Evolutionary conservation across 1,139 yeast species (phyloP), one percentile per base, ranked within the genome.

Genomic region (Geotrichum candidum): DNA sequence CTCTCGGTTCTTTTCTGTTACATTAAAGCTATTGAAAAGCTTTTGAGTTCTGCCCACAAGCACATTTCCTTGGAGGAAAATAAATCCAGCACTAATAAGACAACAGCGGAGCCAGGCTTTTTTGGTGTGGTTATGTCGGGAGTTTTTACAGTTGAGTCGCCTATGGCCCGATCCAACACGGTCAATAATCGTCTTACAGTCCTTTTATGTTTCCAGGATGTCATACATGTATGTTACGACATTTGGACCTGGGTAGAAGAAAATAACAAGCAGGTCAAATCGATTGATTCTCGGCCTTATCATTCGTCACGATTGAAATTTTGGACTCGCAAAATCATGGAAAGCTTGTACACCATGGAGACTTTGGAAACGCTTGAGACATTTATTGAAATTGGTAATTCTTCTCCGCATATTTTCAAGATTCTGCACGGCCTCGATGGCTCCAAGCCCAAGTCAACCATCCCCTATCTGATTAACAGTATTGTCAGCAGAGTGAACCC

Each of bases 71-170:
- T 68, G 73, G 65, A 62, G 71, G 78, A 70, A 29, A 50, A 27
- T 29, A 52, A 52, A n/a, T 22, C 55, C 2, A 33, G 25, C 13
- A 52, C 22, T 3, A 46, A 57, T 23, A 23, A 52, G 3, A 52
- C 27, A 11, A 33, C 55, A 13, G 41, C 45, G 1, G 82, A 80
- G 29, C 70, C 80, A 6, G 87, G 88, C 0, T 87, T 88, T 70
- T 82, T 88, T 65, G 90, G 90, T 0, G 84, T 83, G 63, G 92
- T 89, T 13, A 87, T 88, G 57, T 91, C 89, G 66, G 96, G 96
- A 2, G 97, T 91, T 0, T 90, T 92, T 70, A 88, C 86, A 63
- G 84, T 88, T 11, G 97, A 91, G 67, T 80, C 89, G 0, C 88
- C 91, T 0, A 79, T 80, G 6, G 80, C 81, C 5, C 77, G 84